Evolutionary conservation across 768 basidiomycete genomes (phyloP), one percentile per base, ranked within the genome.

Genomic region (Kockovaella imperatae): DNA sequence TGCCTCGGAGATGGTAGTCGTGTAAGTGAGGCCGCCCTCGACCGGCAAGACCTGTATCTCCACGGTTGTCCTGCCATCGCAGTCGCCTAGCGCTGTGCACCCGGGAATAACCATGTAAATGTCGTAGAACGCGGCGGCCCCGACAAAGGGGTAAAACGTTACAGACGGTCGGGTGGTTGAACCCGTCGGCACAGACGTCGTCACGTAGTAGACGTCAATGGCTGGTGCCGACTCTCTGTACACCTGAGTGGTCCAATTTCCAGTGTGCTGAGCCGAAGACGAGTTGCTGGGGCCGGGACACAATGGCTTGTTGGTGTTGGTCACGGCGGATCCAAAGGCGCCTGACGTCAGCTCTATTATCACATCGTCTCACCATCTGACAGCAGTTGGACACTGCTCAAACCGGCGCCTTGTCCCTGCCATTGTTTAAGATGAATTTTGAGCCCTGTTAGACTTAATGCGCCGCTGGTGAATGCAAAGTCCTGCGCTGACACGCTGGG

Each of bases 111-210:
- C 76, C 34, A 97, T 65, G 70, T 83, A 85, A 54, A 97, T 76
- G 34, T 83, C 79, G 71, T 99, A 99, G 50, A 79, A 74, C 26
- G 90, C 95, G 2, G 85, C 78, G 8, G 86, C 83, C 0, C 87
- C 87, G n/a, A 97, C 83, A 60, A 87, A 89, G 0, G 91, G 91
- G 70, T 80, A 77, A 83, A 87, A 95, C 0, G 86, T 90, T 66
- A 93, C 80, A 29, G 78, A 81, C 13, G 95, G 87, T n/a, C 79
- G 79, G 24, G 77, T 70, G 1, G 78, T 64, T 3, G 81, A 48
- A 1, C 80, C 57, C 0, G 84, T 83, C 25, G 75, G 58, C 11
- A 89, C 78, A 1, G 74, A 74, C 14, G 89, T 78, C 20, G 83
- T 77, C 15, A 90, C 78, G 38, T 90, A 82, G 2, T 76, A 75